Percentiles rank a stretch among this genome's conserved stretches.
Conservation (phyloP, 2,329 filamentous ascomycete species). For the Colletotrichum orchidophilum region DNA sequence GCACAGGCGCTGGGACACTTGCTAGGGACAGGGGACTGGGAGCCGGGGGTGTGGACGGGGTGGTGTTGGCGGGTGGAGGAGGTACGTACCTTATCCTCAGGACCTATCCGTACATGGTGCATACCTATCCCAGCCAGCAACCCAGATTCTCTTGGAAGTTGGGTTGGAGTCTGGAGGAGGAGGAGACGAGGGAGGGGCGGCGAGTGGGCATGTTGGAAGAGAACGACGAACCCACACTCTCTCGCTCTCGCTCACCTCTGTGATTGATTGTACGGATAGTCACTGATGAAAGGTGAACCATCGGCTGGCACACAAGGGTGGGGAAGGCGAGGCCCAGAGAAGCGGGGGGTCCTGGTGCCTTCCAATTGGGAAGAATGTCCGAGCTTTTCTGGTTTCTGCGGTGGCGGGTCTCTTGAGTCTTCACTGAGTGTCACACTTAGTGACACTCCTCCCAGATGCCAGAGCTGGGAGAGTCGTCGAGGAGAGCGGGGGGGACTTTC, state of each 20-base stretch:
- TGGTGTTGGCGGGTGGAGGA: background rate
- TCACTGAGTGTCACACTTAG: too few relatives aligned
- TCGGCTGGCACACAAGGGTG: slow-evolving; percentile 5
- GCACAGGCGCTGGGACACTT: slow-evolving; percentile 18
- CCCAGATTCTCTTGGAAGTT: background rate
- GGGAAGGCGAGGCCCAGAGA: slow-evolving; percentile 3
- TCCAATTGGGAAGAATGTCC: slow-evolving; percentile 34
- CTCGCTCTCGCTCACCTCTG: background rate
- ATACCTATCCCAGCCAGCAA: background rate
- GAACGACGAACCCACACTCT: background rate
- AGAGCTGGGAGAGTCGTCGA: background rate
- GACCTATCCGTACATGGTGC: too few relatives aligned
- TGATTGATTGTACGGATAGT: background rate
- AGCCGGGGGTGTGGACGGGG: background rate
- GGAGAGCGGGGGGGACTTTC: slow-evolving; percentile 4
- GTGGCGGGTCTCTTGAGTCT: background rate
- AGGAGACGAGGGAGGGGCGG: background rate
- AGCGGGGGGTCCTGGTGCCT: slow-evolving; percentile 28
- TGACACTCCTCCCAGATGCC: too few relatives aligned
- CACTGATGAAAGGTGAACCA: background rate
- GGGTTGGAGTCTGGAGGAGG: background rate
- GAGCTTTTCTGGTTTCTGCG: slow-evolving; percentile 31
- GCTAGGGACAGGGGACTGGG: background rate
- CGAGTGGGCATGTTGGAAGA: background rate
- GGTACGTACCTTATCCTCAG: too few relatives aligned